Conservation (phyloP, 176 grass and related monocot species). For the Themeda triandra region DNA sequence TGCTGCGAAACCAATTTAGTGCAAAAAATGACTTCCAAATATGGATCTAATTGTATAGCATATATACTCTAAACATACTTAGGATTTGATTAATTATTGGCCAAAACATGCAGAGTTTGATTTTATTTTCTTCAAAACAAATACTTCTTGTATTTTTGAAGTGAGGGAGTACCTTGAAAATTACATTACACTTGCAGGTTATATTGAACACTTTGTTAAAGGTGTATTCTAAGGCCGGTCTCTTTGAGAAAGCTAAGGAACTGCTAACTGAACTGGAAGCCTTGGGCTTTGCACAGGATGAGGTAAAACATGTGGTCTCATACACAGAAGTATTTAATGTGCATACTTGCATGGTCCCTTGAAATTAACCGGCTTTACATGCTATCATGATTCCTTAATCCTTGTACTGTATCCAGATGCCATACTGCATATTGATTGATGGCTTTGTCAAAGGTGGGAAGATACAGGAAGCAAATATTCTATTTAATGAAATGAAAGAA, state of each 20-base stretch:
- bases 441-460: constrained; percentile 81
- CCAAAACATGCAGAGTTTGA: neutral
- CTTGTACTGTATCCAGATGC: constrained; percentile 56
- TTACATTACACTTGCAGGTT: constrained; percentile 50
- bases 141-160: neutral
- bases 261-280: constrained; percentile 71
- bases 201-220: constrained; percentile 92
- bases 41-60: neutral
- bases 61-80: neutral
- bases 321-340: neutral
- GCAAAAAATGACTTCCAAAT: neutral
- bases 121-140: neutral
- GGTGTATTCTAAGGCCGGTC: constrained; percentile 87
- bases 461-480: constrained; percentile 53
- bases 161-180: neutral
- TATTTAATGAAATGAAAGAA: constrained; percentile 80
- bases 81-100: neutral
- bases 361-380: neutral
- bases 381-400: constrained; percentile 4
- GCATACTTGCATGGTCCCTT: neutral
- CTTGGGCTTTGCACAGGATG: constrained; percentile 81
- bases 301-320: constrained; percentile 52
- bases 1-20: neutral
- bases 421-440: constrained; percentile 92
- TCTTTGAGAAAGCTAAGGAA: constrained; percentile 87